phyloP scores from a whole-genome alignment of 345 rosid species.

The Eucalyptus caleyi region DNA sequence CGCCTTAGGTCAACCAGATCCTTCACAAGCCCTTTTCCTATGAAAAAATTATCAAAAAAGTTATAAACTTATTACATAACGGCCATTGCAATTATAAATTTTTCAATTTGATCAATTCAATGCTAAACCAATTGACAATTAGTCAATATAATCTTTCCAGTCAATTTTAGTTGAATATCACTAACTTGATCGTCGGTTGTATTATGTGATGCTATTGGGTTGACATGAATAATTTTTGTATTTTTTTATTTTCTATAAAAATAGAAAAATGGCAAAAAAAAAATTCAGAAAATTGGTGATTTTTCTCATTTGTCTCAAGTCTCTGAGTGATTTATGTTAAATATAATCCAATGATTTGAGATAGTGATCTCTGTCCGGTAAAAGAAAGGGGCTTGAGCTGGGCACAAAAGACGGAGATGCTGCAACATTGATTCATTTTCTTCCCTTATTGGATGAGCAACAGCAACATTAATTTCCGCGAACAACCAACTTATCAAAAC shows the following conservation, averaged over 20 bases:
- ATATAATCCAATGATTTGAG: not conserved
- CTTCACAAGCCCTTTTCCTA: too few species aligned
- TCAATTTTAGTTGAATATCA: not conserved
- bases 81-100: not conserved
- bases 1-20: too few species aligned
- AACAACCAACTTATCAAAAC: not conserved
- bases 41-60: not conserved
- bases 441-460: not conserved
- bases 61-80: not conserved
- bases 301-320: not conserved
- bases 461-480: not conserved
- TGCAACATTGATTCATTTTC: not conserved
- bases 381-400: not conserved
- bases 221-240: not conserved
- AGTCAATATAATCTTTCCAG: fast-evolving
- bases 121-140: not conserved
- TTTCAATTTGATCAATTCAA: not conserved
- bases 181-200: fast-evolving
- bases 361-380: not conserved
- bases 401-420: not conserved
- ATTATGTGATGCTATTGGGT: fast-evolving
- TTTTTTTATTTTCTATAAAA: not conserved
- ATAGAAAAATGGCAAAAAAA: not conserved
- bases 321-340: not conserved
- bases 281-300: not conserved